Base-by-base conservation (phyloP, 179 eudicot genomes). In the Nepenthes alata region DNA sequence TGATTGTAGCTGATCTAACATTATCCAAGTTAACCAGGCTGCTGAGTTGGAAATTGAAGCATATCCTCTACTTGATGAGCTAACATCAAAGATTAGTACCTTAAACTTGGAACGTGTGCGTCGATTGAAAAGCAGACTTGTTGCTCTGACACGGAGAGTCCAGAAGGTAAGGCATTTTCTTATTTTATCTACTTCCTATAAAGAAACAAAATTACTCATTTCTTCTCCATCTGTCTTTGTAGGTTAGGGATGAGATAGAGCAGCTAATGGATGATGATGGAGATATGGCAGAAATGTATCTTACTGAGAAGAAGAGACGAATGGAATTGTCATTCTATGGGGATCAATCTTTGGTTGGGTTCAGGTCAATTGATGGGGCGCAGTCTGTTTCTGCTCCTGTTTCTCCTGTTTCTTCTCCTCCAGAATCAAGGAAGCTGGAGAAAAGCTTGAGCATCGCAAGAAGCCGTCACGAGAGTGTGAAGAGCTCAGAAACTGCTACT, bases 201-300 rank as follows among this genome's bases (percentile, higher is more conserved):
- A 47, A 1, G 50, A 47, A 47, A 47, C 11, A 47, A 47, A 47
- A 6, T 47, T 8, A 47, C 8, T 47, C 10, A 47, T 47, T 47
- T 11, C 11, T 11, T 47, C 50, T 47, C 13, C n/a, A 7, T 50
- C 45, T n/a, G 37, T 47, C 16, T 47, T 12, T 74, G 58, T 74
- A 93, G 98, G 98, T 86, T 45, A 85, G 98, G 67, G 98, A 93
- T 77, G 98, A 93, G 78, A 83, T 93, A 81, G 98, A 93, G 80
- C 96, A 93, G 70, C 81, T 93, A 45, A 89, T 93, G 96, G 98
- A 93, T 72, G 98, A 93, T 79, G 98, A 93, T 80, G 98, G 95
- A 35, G 98, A 93, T 75, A 93, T 93, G 98, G 98, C 98, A 58
- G 98, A 91, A 69, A 89, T 91, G 98, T 89, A 91, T 72, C 89